Evolutionary conservation across 176 grass and related monocot genomes (phyloP).

Genomic region (Alopecurus myosuroides): DNA sequence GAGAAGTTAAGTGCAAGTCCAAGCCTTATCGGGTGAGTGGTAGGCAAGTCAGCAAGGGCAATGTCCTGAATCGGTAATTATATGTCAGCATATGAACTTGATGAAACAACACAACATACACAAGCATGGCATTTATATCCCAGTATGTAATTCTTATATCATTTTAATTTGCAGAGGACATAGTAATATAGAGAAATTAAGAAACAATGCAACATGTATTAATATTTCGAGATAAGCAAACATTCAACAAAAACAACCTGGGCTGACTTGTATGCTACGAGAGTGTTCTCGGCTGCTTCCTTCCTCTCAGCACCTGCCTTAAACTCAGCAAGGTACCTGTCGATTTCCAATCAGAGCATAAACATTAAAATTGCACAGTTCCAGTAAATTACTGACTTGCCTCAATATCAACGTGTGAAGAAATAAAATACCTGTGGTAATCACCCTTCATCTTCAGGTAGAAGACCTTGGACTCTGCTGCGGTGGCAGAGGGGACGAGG

Average conservation of each 20-base stretch:
- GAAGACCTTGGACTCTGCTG: constrained; percentile 57
- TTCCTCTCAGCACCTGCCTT: constrained; percentile 54
- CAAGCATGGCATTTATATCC: neutral
- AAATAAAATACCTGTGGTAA: constrained; percentile 47
- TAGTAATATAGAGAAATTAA: neutral
- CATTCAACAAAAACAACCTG: constrained; percentile 25
- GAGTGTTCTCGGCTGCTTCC: constrained; percentile 53
- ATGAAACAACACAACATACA: neutral
- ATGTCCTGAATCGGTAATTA: constrained; percentile 29
- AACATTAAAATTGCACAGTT: neutral
- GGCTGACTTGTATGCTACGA: constrained; percentile 47
- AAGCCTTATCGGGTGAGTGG: constrained; percentile 61
- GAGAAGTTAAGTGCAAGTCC: constrained; percentile 59
- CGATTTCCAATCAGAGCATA: neutral
- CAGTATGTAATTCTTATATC: neutral
- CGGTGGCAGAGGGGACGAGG: constrained; percentile 35
- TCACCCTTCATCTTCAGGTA: constrained; percentile 68
- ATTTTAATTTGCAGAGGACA: neutral
- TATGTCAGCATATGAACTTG: neutral
- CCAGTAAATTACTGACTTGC: neutral
- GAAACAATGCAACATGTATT: neutral
- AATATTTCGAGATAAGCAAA: neutral
- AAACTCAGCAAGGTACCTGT: constrained; percentile 62
- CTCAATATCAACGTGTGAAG: neutral
- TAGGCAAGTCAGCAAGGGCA: constrained; percentile 41